These are phyloP conservation scores for Jasminum sambac DNA, from an alignment of 257 asterid genomes.

Conservation along the genomic window DNA sequence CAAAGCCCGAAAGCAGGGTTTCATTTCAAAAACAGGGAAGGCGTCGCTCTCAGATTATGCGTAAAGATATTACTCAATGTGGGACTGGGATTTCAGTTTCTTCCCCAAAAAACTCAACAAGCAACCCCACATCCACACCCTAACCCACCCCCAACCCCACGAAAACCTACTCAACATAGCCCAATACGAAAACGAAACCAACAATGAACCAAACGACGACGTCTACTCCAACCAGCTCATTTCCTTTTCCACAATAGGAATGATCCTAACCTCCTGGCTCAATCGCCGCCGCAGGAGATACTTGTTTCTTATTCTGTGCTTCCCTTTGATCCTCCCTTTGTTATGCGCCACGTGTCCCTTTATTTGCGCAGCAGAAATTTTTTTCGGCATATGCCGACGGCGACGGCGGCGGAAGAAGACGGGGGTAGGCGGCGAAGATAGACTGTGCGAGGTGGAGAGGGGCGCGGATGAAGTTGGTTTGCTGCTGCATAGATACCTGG, in stretches of 20 bases:
- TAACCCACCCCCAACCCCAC: neutral
- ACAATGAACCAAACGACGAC: neutral
- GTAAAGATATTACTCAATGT: neutral
- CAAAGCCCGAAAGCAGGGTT: constrained; percentile 25
- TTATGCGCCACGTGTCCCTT: constrained; percentile 23
- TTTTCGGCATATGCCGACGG: constrained; percentile 13
- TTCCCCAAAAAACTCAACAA: constrained; percentile 4
- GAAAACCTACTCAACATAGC: neutral
- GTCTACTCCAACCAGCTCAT: constrained; percentile 5
- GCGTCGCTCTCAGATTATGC: neutral
- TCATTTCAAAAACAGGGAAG: constrained; percentile 51
- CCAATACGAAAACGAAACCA: constrained; percentile 14
- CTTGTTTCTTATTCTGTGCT: constrained; percentile 20
- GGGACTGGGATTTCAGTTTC: neutral
- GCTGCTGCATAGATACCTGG: constrained; percentile 39
- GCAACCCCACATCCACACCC: neutral
- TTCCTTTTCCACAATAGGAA: constrained; percentile 3
- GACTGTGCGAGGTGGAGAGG: constrained; percentile 9
- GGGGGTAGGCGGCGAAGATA: constrained; percentile 10
- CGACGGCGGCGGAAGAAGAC: constrained; percentile 4
- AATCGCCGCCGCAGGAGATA: constrained; percentile 8
- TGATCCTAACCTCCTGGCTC: constrained; percentile 25
- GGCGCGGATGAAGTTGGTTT: constrained; percentile 26
- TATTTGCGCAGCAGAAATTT: constrained; percentile 19
- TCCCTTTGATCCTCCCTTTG: constrained; percentile 29